phyloP scores from a whole-genome alignment of 495 filamentous ascomycete genomes.

The Barbatosphaeria neglecta region DNA sequence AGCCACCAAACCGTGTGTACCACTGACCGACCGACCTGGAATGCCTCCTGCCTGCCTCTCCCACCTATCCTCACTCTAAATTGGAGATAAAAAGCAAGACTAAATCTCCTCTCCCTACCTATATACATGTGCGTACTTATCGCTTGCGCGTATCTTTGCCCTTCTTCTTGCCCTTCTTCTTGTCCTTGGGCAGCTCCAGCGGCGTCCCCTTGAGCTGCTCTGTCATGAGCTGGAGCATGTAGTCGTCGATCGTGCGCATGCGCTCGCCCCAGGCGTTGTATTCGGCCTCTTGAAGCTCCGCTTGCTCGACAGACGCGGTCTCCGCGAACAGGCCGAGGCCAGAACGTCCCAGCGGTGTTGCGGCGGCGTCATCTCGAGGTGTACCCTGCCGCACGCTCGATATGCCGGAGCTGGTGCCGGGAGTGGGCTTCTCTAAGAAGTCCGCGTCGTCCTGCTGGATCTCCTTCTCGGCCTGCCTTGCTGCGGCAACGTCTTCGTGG shows the following conservation, averaged over 20 bases:
- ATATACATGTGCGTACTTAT: constrained; percentile 5
- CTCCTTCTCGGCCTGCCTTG: constrained; percentile 78
- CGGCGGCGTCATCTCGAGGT: constrained; percentile 34
- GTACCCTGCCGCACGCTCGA: constrained; percentile 33
- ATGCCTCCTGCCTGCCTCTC: no score
- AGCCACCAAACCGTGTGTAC: no score
- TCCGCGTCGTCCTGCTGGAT: constrained; percentile 82
- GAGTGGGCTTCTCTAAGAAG: constrained; percentile 63
- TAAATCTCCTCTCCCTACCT: no score
- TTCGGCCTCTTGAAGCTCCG: constrained; percentile 28
- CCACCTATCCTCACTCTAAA: no score
- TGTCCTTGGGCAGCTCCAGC: constrained; percentile 67
- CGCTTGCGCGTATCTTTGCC: constrained; percentile 51
- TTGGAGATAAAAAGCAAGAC: no score
- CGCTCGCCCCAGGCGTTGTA: constrained; percentile 42
- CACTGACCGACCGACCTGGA: no score
- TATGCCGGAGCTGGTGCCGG: constrained; percentile 25
- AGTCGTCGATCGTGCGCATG: constrained; percentile 65
- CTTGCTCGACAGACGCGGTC: constrained; percentile 16
- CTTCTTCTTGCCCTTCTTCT: constrained; percentile 68
- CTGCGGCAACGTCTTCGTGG: constrained; percentile 78
- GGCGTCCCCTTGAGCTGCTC: constrained; percentile 67
- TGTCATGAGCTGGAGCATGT: constrained; percentile 69
- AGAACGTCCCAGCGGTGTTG: constrained; percentile 20
- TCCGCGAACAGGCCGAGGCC: constrained; percentile 29